These are phyloP conservation scores for Lactarius deliciosus DNA, from an alignment of 768 basidiomycete genomes.

Conservation along the genomic window DNA sequence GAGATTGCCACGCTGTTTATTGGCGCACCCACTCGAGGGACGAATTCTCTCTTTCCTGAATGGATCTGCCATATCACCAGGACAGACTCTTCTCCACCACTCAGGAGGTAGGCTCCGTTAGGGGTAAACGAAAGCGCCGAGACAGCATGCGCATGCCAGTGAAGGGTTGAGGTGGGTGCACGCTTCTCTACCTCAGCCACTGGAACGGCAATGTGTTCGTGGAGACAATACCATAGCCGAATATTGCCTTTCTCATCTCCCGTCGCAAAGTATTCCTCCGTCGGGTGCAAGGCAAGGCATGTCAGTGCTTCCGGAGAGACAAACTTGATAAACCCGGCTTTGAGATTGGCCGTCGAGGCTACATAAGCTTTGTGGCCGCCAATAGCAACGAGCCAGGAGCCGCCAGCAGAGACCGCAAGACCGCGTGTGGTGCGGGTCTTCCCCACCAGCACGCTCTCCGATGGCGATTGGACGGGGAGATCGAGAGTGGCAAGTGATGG, in stretches of 20 bases:
- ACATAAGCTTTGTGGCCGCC: slow-evolving; percentile 80
- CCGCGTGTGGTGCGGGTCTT: slow-evolving; percentile 64
- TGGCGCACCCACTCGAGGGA: slow-evolving; percentile 88
- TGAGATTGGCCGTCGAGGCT: slow-evolving; percentile 53
- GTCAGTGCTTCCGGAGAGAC: slow-evolving; percentile 78
- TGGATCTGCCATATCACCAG: slow-evolving; percentile 97
- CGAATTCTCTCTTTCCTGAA: slow-evolving; percentile 84
- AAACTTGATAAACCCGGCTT: slow-evolving; percentile 76
- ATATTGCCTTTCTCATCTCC: slow-evolving; percentile 86
- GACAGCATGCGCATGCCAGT: slow-evolving; percentile 97
- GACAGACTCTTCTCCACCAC: slow-evolving; percentile 93
- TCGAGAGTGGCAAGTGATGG: slow-evolving; percentile 44
- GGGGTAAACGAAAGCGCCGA: slow-evolving; percentile 82
- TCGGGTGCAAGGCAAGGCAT: slow-evolving; percentile 84
- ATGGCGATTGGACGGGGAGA: slow-evolving; percentile 44
- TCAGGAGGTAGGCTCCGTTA: slow-evolving; percentile 90
- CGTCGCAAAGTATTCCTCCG: slow-evolving; percentile 92
- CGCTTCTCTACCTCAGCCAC: slow-evolving; percentile 69
- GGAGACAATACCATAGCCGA: slow-evolving; percentile 90
- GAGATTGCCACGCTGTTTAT: slow-evolving; percentile 69
- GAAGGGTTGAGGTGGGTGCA: slow-evolving; percentile 80
- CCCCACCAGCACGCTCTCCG: slow-evolving; percentile 57
- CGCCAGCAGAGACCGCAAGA: slow-evolving; percentile 72
- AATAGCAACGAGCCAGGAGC: slow-evolving; percentile 72
- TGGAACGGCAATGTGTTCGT: slow-evolving; percentile 50